Evolutionary conservation across 2,329 filamentous ascomycete genomes (phyloP).

Genomic region (Cladosporium sp.): DNA sequence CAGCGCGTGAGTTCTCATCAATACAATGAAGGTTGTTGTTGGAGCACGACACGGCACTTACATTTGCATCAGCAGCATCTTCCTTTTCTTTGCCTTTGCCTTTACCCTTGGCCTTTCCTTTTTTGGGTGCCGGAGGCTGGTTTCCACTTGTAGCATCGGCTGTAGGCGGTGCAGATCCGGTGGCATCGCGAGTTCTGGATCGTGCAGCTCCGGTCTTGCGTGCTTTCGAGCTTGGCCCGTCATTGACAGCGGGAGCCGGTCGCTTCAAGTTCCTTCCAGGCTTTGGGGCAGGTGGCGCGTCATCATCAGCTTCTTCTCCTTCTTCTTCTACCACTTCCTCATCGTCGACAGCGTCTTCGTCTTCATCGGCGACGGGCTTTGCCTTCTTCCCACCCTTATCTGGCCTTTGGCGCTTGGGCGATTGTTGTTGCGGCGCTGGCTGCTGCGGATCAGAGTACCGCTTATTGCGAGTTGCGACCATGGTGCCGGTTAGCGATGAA

Average conservation of each 20-base stretch:
- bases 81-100: neutral
- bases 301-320: neutral
- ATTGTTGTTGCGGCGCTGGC: neutral
- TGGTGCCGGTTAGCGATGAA: neutral
- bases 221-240: neutral
- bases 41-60: neutral
- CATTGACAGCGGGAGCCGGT: neutral
- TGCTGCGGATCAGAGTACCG: neutral
- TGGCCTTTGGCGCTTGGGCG: neutral
- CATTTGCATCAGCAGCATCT: neutral
- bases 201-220: neutral
- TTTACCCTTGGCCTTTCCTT: neutral
- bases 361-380: neutral
- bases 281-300: neutral
- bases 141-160: neutral
- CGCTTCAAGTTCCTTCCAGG: neutral
- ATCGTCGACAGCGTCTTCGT: neutral
- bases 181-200: neutral
- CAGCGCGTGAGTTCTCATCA: neutral
- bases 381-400: neutral
- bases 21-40: neutral
- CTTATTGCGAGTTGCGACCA: neutral
- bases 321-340: neutral
- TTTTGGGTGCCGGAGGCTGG: neutral
- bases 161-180: neutral